Percentiles rank a stretch among this genome's conserved stretches.
Conservation (phyloP, 768 basidiomycete genomes). For the Boletellus ananiceps region DNA sequence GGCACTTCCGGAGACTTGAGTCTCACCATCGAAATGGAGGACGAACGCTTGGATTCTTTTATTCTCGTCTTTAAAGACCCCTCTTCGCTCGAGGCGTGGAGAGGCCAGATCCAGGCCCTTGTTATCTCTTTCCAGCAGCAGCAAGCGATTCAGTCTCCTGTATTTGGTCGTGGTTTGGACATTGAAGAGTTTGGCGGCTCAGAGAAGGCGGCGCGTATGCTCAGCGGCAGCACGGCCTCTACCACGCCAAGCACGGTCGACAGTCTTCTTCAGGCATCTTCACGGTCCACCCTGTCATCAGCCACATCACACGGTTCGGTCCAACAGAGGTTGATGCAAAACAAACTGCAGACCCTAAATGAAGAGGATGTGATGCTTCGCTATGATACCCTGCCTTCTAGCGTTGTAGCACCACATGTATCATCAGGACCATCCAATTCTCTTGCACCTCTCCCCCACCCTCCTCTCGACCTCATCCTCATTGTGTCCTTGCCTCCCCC, state of each 20-base stretch:
- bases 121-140: constrained; percentile 67
- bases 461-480: constrained; percentile 87
- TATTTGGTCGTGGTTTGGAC: constrained; percentile 40
- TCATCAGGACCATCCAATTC: constrained; percentile 76
- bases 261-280: constrained; percentile 62
- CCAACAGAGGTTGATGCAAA: constrained; percentile 32
- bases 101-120: constrained; percentile 71
- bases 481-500: constrained; percentile 84
- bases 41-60: constrained; percentile 88
- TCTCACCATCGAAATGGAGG: constrained; percentile 97
- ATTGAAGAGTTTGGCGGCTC: constrained; percentile 79
- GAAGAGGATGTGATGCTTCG: constrained; percentile 64
- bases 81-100: constrained; percentile 87
- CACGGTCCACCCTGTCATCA: constrained; percentile 69
- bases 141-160: constrained; percentile 34
- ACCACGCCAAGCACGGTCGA: constrained; percentile 57
- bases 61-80: constrained; percentile 94
- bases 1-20: constrained; percentile 82
- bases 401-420: constrained; percentile 64
- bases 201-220: constrained; percentile 71
- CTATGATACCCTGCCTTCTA: constrained; percentile 48
- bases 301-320: constrained; percentile 65
- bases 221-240: constrained; percentile 65
- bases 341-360: constrained; percentile 60
- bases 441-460: constrained; percentile 76